phyloP scores from a whole-genome alignment of 176 grass and related monocot species.

The Oryza coarctata region DNA sequence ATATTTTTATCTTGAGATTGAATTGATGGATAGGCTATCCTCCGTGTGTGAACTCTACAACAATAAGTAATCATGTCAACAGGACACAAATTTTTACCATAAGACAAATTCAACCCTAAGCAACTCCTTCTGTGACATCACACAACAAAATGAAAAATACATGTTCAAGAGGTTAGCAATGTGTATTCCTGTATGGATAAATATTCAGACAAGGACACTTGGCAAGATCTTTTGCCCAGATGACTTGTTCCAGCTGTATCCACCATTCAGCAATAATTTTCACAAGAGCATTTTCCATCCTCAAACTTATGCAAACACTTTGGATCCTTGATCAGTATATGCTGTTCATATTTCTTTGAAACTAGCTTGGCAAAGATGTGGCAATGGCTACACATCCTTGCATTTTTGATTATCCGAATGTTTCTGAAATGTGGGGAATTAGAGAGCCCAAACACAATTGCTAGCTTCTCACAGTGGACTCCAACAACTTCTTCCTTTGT shows the following conservation, averaged over 20 bases:
- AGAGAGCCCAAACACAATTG: constrained; percentile 58
- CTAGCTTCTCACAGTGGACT: constrained; percentile 62
- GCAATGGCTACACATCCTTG: constrained; percentile 54
- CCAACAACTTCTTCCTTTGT: constrained; percentile 45
- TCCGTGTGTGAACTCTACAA: not conserved
- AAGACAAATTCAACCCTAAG: constrained; percentile 15
- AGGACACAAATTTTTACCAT: not conserved
- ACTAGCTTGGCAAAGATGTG: constrained; percentile 38
- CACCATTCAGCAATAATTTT: constrained; percentile 61
- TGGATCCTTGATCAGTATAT: constrained; percentile 70
- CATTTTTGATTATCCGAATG: constrained; percentile 59
- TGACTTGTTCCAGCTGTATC: not conserved
- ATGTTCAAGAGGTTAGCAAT: not conserved
- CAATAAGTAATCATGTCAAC: constrained; percentile 22
- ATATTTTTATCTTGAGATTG: not conserved
- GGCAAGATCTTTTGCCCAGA: constrained; percentile 9
- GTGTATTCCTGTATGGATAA: constrained; percentile 11
- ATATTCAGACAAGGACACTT: constrained; percentile 23
- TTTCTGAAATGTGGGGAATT: constrained; percentile 50
- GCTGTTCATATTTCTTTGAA: constrained; percentile 49
- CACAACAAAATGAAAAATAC: not conserved
- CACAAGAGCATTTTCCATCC: constrained; percentile 61
- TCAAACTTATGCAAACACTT: constrained; percentile 70
- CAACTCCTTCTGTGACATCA: not conserved
- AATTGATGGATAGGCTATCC: constrained; percentile 2